Percentiles rank a stretch among this genome's conserved stretches.
Conservation (phyloP, 345 rosid species). For the Syzygium aromaticum region DNA sequence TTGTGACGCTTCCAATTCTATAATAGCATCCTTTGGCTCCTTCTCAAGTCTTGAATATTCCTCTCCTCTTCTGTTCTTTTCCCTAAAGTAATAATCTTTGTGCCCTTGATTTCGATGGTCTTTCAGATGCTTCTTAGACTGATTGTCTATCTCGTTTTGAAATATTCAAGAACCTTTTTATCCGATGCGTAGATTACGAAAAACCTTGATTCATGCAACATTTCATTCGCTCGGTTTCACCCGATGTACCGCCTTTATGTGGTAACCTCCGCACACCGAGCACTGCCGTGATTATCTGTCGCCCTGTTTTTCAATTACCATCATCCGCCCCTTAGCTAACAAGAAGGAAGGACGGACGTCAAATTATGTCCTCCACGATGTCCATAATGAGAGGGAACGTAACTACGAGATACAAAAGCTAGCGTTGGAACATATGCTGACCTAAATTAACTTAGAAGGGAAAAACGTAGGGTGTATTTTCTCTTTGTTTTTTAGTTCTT, state of each 20-base stretch:
- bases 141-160: not conserved
- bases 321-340: not conserved
- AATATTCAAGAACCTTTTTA: not conserved
- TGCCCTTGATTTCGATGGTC: not conserved
- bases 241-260: not conserved
- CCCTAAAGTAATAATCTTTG: not conserved
- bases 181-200: too few species aligned
- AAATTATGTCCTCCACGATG: not conserved
- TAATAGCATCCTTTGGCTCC: not conserved
- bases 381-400: not conserved
- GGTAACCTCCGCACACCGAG: not conserved
- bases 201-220: not conserved
- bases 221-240: not conserved
- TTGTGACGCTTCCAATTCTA: not conserved
- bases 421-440: not conserved
- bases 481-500: not conserved
- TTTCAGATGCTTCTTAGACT: not conserved
- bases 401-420: not conserved
- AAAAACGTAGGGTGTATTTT: fast-evolving
- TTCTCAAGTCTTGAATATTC: not conserved
- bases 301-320: not conserved
- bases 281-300: not conserved
- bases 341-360: not conserved
- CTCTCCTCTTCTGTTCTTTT: not conserved
- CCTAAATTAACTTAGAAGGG: not conserved